Conservation (phyloP, 2,329 filamentous ascomycete species). For the Phyllosticta citrichinensis region DNA sequence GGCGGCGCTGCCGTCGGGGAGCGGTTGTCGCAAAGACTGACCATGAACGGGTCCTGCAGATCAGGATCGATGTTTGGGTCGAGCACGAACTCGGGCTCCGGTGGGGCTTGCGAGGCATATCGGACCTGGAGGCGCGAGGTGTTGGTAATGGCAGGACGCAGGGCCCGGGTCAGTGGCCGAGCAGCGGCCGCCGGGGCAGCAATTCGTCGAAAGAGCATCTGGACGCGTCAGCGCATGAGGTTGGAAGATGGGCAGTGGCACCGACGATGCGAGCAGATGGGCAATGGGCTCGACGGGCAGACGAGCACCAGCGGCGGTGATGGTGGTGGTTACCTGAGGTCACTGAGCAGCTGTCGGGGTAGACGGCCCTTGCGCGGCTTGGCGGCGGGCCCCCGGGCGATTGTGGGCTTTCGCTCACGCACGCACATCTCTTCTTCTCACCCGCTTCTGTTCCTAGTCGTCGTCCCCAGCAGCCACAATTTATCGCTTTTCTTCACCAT, state of each 20-base stretch:
- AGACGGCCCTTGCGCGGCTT: background rate
- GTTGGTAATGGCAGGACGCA: constrained; percentile 22
- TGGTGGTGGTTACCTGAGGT: background rate
- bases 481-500: background rate
- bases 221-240: background rate
- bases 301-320: background rate
- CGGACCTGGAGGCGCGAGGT: constrained; percentile 28
- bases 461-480: background rate
- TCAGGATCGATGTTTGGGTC: constrained; percentile 26
- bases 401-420: background rate
- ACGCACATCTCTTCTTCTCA: background rate
- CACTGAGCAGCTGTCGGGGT: background rate
- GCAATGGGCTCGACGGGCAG: constrained; percentile 3
- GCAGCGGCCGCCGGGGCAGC: constrained; percentile 20
- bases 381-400: background rate
- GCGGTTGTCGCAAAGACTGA: constrained; percentile 30
- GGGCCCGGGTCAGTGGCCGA: constrained; percentile 29
- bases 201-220: constrained; percentile 36
- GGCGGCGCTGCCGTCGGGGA: background rate
- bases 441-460: background rate
- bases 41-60: constrained; percentile 57
- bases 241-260: background rate
- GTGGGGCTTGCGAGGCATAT: constrained; percentile 18
- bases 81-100: background rate
- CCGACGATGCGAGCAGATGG: constrained; percentile 2